Conservation (phyloP, 2,329 filamentous ascomycete genomes). For the Trichocomaceae sp. region DNA sequence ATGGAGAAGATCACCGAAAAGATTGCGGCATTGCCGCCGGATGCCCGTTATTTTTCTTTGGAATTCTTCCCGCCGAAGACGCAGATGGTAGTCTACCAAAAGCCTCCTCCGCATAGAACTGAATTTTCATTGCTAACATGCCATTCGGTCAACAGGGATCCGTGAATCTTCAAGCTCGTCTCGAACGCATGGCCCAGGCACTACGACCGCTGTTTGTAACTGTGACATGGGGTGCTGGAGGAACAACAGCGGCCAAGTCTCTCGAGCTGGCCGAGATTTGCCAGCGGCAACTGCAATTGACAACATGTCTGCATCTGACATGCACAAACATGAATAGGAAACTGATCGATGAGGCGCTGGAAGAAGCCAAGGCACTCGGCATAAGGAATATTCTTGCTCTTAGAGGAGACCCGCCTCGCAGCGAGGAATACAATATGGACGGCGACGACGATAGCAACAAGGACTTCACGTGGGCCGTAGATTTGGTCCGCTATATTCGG, state of each 20-base stretch:
- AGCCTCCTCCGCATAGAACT: constrained; percentile 2
- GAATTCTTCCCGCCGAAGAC: constrained; percentile 99
- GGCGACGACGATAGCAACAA: constrained; percentile 57
- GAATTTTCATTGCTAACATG: not conserved
- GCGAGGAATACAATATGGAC: constrained; percentile 74
- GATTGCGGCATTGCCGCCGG: constrained; percentile 78
- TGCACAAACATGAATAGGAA: constrained; percentile 94
- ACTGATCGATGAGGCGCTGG: constrained; percentile 79
- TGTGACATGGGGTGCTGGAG: constrained; percentile 95
- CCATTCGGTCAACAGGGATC: constrained; percentile 54
- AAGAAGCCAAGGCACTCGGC: constrained; percentile 82
- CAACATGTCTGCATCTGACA: constrained; percentile 91
- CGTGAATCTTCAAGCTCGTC: constrained; percentile 82
- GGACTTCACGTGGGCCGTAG: constrained; percentile 81
- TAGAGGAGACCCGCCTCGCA: constrained; percentile 81
- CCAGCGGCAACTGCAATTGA: constrained; percentile 83
- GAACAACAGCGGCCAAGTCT: constrained; percentile 83
- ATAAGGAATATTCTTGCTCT: constrained; percentile 91
- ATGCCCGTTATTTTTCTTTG: constrained; percentile 84
- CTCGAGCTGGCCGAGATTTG: constrained; percentile 92
- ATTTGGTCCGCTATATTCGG: constrained; percentile 84
- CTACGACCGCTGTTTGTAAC: constrained; percentile 91
- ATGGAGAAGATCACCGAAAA: constrained; percentile 94
- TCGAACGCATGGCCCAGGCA: constrained; percentile 90
- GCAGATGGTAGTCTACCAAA: constrained; percentile 54